Evolutionary conservation across 768 basidiomycete species (phyloP), one percentile per base, ranked within the genome.

Genomic region (Tricholoma bakamatsutake): DNA sequence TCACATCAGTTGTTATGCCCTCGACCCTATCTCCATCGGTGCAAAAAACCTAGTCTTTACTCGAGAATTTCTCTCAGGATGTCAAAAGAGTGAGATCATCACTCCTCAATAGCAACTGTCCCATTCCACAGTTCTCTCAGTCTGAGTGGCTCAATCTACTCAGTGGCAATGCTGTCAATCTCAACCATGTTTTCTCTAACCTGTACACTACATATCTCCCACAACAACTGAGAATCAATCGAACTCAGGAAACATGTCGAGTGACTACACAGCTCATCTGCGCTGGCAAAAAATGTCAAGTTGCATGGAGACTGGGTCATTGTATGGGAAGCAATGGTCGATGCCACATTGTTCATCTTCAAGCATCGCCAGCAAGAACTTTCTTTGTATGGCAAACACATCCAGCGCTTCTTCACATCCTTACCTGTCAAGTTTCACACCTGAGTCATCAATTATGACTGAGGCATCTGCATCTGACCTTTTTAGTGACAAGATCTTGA

Each of bases 401-500:
- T 12, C 12, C 33, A 8, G 1, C 10, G 5, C 4, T 12, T 24
- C 21, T 24, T 24, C 3, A 3, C 21, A 1, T 24, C 21, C 21
- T 24, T 24, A 24, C 21, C 21, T 3, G 12, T 4, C 15, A 1
- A 39, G 13, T n/a, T 13, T 1, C 37, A 66, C 33, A 4, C 4
- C 13, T 34, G 55, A 5, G 49, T 73, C 57, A 64, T 73, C 56
- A 9, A 64, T 4, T 71, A 61, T 52, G 72, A 76, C 40, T 48
- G 52, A 37, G 59, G 57, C 9, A 46, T 66, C 40, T 21, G 57
- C 7, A 30, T 58, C 30, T 15, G 56, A 1, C 55, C 57, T 12
- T 42, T 3, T 24, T 3, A 24, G 50, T 3, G 50, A 58, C 5
- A 24, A 46, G 49, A 3, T 21, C 35, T 7, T 34, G 33, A 24